Evolutionary conservation across 169 alveolate species (phyloP), one percentile per base, ranked within the genome.

Genomic region (Cryptosporidium felis): DNA sequence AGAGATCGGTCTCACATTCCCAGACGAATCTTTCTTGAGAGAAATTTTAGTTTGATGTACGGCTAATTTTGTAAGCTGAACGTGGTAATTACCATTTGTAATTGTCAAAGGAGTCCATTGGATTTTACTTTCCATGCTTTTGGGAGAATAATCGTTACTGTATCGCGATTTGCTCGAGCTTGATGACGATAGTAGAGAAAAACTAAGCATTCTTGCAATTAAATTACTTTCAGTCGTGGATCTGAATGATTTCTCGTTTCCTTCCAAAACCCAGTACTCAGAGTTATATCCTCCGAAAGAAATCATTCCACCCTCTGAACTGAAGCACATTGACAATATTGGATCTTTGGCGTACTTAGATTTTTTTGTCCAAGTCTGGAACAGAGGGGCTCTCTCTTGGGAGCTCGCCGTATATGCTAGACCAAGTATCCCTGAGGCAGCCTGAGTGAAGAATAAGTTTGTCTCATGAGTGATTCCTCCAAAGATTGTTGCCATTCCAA

Each of bases 401-500:
- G 85, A 53, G 41, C 65, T 49, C 3, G 65, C 67, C 16, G 85
- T 53, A 40, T 74, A 74, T 12, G 85, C 85, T n/a, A 74, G 56
- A 21, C 85, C 85, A 49, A 74, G 85, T 38, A 74, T 74, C 5
- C 85, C 85, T 53, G 85, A 74, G 16, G 85, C 85, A 53, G 85
- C 85, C 41, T 74, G 85, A 10, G 85, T 53, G 23, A 26, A 74
- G 45, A 74, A 74, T 36, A 74, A 36, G 32, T 56, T 74, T 26
- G 85, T 74, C 42, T 74, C 85, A 34, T 42, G 65, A 38, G 85
- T 74, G 21, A 74, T 74, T 49, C 85, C 85, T 23, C 85, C 85
- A 53, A 74, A 74, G 18, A 74, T 56, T 2, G 85, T 74, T 40
- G 74, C 30, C n/a, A 74, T 38, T 30, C 85, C 85, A 41, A 74